Percentiles rank a stretch among this genome's conserved stretches.
Conservation (phyloP, 495 filamentous ascomycete species). For the Xylaria curta region DNA sequence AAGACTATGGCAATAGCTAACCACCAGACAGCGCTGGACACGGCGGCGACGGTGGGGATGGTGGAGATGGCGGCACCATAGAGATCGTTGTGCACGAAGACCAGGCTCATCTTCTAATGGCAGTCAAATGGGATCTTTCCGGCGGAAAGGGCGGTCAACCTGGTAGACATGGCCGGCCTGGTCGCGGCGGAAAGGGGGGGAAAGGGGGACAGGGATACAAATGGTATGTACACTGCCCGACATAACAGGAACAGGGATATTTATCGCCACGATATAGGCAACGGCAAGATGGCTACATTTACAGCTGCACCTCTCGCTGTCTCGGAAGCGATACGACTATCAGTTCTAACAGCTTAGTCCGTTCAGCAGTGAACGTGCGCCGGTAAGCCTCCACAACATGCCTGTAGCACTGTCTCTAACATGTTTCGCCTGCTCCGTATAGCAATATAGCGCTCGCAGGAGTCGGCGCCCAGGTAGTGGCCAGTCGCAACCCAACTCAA, state of each 20-base stretch:
- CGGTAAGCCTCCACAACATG: neutral
- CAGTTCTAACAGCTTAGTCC: neutral
- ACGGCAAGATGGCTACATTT: neutral
- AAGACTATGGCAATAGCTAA: slow-evolving; percentile 9
- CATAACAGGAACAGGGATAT: neutral
- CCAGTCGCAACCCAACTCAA: neutral
- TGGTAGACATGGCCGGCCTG: slow-evolving; percentile 41
- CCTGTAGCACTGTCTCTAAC: neutral
- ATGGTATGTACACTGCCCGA: slow-evolving; percentile 29
- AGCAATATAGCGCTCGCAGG: neutral
- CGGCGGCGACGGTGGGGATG: slow-evolving; percentile 32
- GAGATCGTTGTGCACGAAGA: slow-evolving; percentile 29
- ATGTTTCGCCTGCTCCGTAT: neutral
- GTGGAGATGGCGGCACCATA: slow-evolving; percentile 33
- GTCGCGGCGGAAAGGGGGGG: slow-evolving; percentile 41
- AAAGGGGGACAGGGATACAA: slow-evolving; percentile 34
- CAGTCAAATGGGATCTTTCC: slow-evolving; percentile 39
- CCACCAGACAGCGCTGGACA: slow-evolving; percentile 41
- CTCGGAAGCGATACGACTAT: neutral
- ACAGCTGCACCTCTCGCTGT: slow-evolving; percentile 9
- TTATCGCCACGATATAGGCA: neutral
- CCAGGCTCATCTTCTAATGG: slow-evolving; percentile 31
- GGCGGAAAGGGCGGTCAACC: slow-evolving; percentile 37
- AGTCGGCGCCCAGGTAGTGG: neutral
- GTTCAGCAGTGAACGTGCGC: neutral